Evolutionary conservation across 2,329 filamentous ascomycete genomes (phyloP).

Genomic region (Phyllosticta citriasiana): DNA sequence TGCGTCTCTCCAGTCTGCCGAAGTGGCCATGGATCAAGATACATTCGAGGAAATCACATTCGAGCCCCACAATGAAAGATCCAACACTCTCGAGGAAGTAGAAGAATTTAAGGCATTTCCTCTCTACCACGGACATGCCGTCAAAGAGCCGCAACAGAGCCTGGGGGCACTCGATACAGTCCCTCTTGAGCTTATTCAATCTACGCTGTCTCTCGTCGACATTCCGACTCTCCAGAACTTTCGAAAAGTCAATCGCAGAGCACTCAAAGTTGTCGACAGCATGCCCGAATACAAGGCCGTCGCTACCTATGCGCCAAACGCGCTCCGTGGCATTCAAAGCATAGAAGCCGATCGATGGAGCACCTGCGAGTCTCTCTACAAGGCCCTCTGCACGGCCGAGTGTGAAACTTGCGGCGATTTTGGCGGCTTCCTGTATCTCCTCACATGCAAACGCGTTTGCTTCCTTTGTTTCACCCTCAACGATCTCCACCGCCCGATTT

Average conservation of each 20-base stretch:
- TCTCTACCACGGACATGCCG: conserved; percentile 1
- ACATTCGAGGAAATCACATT: no score
- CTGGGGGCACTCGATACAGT: conserved; percentile 10
- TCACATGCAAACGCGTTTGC: conserved; percentile 32
- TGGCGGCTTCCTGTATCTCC: conserved; percentile 30
- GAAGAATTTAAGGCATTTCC: neutral
- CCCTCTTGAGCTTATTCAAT: conserved; percentile 12
- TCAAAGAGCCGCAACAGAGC: conserved; percentile 1
- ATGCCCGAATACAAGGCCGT: conserved; percentile 27
- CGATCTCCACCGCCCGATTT: neutral
- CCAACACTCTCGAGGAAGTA: neutral
- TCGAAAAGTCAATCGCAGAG: conserved; percentile 26
- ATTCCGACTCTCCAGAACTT: conserved; percentile 25
- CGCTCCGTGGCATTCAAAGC: conserved; percentile 26
- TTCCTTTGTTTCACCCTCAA: conserved; percentile 14
- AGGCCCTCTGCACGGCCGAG: conserved; percentile 20
- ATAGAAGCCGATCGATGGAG: conserved; percentile 22
- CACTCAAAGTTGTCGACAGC: conserved; percentile 27
- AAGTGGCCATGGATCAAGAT: no score
- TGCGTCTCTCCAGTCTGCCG: no score
- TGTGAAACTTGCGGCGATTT: conserved; percentile 30
- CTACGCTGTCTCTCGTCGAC: conserved; percentile 17
- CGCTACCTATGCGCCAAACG: conserved; percentile 21
- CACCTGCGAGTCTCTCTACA: conserved; percentile 23
- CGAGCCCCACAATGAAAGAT: neutral